Evolutionary conservation across 345 rosid genomes (phyloP).

Genomic region (Populus ilicifolia): DNA sequence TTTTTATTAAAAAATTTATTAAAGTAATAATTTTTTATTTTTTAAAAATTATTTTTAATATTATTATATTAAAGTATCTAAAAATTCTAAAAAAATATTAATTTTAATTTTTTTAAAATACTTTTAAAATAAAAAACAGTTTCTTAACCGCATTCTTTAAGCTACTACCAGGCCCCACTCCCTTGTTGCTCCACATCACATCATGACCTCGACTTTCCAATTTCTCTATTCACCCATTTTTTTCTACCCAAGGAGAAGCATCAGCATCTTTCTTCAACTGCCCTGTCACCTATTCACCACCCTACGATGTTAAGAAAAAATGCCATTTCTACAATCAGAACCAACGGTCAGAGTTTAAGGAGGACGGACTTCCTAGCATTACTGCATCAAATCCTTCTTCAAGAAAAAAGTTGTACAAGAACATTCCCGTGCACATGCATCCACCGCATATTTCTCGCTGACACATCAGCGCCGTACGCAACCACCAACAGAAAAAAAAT

Average conservation of each 20-base stretch:
- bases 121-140: too few species aligned
- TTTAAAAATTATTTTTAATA: too few species aligned
- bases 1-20: too few species aligned
- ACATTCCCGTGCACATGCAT: conserved; percentile 53
- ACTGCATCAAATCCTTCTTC: not conserved
- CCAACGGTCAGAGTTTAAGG: conserved; percentile 1
- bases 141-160: not conserved
- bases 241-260: not conserved
- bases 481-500: conserved; percentile 28
- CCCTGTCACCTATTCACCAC: not conserved
- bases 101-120: too few species aligned
- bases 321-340: not conserved
- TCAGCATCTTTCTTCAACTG: not conserved
- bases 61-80: too few species aligned
- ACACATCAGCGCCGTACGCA: conserved; percentile 30
- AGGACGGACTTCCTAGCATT: not conserved
- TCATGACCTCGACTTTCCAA: not conserved
- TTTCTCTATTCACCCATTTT: not conserved
- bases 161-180: too few species aligned
- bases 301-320: not conserved
- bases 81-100: too few species aligned
- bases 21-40: too few species aligned
- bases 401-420: not conserved
- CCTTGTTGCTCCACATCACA: not conserved
- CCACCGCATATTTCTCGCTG: conserved; percentile 28